Percentiles rank a stretch among this genome's conserved stretches.
phyloP scores from a whole-genome alignment of 352 stramenopile genomes.

The Pythium volutum region DNA sequence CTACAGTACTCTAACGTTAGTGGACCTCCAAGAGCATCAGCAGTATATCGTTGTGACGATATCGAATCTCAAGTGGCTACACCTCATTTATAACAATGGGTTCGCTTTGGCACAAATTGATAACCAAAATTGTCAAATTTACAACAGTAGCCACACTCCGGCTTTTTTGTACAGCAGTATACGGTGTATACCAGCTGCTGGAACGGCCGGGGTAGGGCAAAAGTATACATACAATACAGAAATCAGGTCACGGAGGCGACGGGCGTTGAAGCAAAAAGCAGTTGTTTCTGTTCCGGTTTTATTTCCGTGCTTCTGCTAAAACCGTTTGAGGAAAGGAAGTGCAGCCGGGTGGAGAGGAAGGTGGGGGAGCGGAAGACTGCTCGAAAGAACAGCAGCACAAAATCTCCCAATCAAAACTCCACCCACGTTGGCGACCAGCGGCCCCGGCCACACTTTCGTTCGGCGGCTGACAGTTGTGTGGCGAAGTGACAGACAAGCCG shows the following conservation, averaged over 20 bases:
- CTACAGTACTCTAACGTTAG: too few species aligned
- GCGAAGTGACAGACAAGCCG: constrained; percentile 10
- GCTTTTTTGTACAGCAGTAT: neutral
- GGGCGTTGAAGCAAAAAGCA: constrained; percentile 8
- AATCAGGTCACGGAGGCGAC: neutral
- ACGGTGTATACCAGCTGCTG: neutral
- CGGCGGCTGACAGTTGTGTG: neutral
- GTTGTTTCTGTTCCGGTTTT: neutral
- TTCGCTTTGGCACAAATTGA: neutral
- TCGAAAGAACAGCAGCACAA: constrained; percentile 8
- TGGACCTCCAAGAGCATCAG: too few species aligned
- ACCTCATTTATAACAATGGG: neutral
- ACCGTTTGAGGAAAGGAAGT: constrained; percentile 10
- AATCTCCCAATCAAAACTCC: constrained; percentile 8
- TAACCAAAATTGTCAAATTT: neutral
- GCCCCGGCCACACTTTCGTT: too few species aligned
- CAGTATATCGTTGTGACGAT: too few species aligned
- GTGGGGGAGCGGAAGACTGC: neutral
- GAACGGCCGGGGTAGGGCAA: neutral
- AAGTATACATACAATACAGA: neutral
- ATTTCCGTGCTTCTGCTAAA: constrained; percentile 4
- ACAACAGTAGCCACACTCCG: neutral
- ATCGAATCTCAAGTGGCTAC: neutral
- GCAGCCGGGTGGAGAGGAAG: neutral
- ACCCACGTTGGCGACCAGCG: neutral